These are phyloP conservation scores for Biscutella auriculata DNA, from an alignment of 441 rosid genomes.

Conservation along the genomic window DNA sequence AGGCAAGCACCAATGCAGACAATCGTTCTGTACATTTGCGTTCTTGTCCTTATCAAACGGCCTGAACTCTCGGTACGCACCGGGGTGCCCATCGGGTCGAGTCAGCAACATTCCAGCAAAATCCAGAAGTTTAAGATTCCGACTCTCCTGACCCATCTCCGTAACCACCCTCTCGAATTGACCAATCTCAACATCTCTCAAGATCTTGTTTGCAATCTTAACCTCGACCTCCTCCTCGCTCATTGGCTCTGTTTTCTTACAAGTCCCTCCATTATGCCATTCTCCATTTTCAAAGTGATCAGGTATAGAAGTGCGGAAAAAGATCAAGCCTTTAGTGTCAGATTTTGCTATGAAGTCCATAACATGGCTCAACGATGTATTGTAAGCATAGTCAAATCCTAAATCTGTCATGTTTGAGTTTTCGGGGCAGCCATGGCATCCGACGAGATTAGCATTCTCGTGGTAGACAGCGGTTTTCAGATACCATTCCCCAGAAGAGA, in stretches of 20 bases:
- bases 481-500: constrained; percentile 92
- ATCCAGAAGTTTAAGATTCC: constrained; percentile 59
- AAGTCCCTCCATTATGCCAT: constrained; percentile 85
- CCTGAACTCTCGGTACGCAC: constrained; percentile 56
- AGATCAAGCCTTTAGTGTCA: constrained; percentile 40
- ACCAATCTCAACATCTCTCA: constrained; percentile 42
- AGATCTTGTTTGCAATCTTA: constrained; percentile 47
- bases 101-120: constrained; percentile 49
- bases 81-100: constrained; percentile 93
- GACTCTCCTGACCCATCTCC: constrained; percentile 37
- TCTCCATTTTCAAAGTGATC: constrained; percentile 90
- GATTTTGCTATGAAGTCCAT: constrained; percentile 48
- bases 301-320: constrained; percentile 75
- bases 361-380: constrained; percentile 38
- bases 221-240: constrained; percentile 54
- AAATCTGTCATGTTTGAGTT: constrained; percentile 41
- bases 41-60: constrained; percentile 56
- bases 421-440: constrained; percentile 71
- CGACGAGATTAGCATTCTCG: constrained; percentile 45
- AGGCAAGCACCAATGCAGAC: constrained; percentile 95
- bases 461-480: constrained; percentile 75
- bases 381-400: constrained; percentile 72
- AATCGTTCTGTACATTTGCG: constrained; percentile 72
- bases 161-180: constrained; percentile 42
- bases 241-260: constrained; percentile 43